Evolutionary conservation across 2,329 filamentous ascomycete genomes (phyloP), one percentile per base, ranked within the genome.

Genomic region (Anisogramma anomala): DNA sequence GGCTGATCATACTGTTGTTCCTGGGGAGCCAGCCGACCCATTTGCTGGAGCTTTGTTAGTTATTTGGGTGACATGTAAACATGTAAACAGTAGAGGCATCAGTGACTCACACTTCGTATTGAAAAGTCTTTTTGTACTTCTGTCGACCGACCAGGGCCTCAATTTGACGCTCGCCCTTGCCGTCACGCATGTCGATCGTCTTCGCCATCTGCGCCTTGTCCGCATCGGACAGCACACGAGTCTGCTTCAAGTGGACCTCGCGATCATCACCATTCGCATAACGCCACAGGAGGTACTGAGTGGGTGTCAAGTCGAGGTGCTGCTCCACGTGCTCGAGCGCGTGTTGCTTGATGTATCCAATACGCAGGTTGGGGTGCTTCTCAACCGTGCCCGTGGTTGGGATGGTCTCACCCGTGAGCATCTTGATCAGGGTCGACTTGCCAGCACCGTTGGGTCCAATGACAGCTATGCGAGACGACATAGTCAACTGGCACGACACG

Each of bases 301-400:
- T 96, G 30, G 91, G 91, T 0, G 91, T 98, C 77, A 98, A 98
- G 65, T 98, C 91, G 53, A 96, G 71, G 58, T 98, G 91, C 89
- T 95, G 94, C 67, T 98, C 89, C 9, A 98, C 91, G 76, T 98
- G 91, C 71, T 98, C 91, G 10, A 98, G 74, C 33, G 91, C 91
- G 63, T 98, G 91, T 69, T 98, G 91, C 70, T 96, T 96, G 69
- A 98, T 96, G 70, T 98, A 98, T 41, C 91, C 91, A 55, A 98
- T 95, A 72, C 91, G 88, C 57, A 98, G 67, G 62, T 98, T 98
- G 52, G 91, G 91, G 62, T 98, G 91, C 71, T 96, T 96, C 71
- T 96, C 88, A 18, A 98, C 91, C 59, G 79, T 85, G 49, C 91
- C 91, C 15, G 65, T 64, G 48, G 82, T 82, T 13, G 85, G 91